Base-by-base conservation (phyloP, 2,329 filamentous ascomycete species). In the Epicoccum sorghinum region DNA sequence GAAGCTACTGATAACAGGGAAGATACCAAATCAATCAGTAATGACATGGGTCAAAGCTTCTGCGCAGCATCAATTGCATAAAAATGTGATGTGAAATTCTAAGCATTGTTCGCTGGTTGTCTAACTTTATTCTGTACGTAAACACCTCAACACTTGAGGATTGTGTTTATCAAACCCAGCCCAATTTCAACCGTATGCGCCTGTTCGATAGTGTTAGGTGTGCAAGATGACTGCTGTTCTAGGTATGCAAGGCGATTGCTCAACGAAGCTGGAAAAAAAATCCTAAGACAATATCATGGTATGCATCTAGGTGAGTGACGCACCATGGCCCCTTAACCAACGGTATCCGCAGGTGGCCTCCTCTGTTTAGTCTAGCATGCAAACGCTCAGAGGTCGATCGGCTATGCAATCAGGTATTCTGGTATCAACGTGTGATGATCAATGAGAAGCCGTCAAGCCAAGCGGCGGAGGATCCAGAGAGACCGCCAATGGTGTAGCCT, bases 401-500 rank as follows among this genome's bases (percentile, higher is more conserved):
- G 46, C 41, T 55, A 46, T 50, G 35, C 25, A 25, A 8, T 32
- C 9, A 33, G 7, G 4, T 33, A 10, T 41, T 5, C 25, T 18
- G 25, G n/a, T 8, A 43, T 84, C 75, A 91, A 64, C 86, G 82
- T 42, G 86, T 86, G 66, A 92, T 89, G 66, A 98, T 86, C 52
- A 96, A 80, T 7, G 90, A 89, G 72, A 97, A 91, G 4, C 90
- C 89, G 72, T 96, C 91, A 22, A 97, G 78, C 91, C 91, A 96
- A 43, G 83, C 73, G 33, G 83, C 91, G 68, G 87, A 90, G 46
- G 89, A 90, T 52, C 95, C 95, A 9, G 90, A 89, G 59, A 98
- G 83, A 55, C 95, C 95, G 57, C 90, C 93, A 69, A 98, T 88
- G 61, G 83, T 90, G 77, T 95, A 97, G 43, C 93, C 93, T 62